These are phyloP conservation scores for Lichtheimia hyalospora DNA, from an alignment of 371 early-diverging fungal species.

Conservation along the genomic window DNA sequence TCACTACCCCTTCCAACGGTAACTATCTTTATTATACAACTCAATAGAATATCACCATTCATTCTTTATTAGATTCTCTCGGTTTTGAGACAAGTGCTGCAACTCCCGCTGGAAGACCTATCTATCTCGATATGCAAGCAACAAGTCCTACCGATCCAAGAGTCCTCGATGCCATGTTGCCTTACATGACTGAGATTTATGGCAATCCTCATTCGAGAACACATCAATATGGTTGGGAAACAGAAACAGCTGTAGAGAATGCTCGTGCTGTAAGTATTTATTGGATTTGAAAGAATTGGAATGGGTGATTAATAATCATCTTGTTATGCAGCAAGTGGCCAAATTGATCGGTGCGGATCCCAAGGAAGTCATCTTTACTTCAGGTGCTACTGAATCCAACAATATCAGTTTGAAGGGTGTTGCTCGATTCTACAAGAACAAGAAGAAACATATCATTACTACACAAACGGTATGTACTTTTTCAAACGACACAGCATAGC, in stretches of 20 bases:
- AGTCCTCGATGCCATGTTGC: constrained; percentile 97
- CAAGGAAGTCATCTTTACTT: constrained; percentile 98
- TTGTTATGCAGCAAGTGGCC: constrained; percentile 79
- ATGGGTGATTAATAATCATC: not conserved
- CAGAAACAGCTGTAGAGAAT: constrained; percentile 93
- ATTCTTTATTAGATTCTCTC: constrained; percentile 42
- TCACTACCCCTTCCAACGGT: not conserved
- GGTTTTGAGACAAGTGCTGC: constrained; percentile 54
- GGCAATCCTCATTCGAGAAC: constrained; percentile 99
- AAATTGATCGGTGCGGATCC: constrained; percentile 93
- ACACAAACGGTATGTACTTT: constrained; percentile 86
- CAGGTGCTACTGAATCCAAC: constrained; percentile 99
- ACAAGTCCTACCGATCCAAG: constrained; percentile 98
- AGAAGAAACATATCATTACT: constrained; percentile 98
- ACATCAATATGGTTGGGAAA: constrained; percentile 98
- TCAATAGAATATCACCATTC: no score
- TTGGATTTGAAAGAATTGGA: constrained; percentile 16
- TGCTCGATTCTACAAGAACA: constrained; percentile 92
- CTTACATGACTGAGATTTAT: constrained; percentile 91
- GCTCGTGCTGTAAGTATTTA: constrained; percentile 73
- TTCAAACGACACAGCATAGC: no score
- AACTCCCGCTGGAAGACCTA: constrained; percentile 57
- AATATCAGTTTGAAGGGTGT: constrained; percentile 98
- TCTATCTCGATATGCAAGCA: constrained; percentile 97
- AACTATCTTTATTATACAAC: not conserved